Evolutionary conservation across 148 eudicot species (phyloP), one percentile per base, ranked within the genome.

Genomic region (Dysphania ambrosioides): DNA sequence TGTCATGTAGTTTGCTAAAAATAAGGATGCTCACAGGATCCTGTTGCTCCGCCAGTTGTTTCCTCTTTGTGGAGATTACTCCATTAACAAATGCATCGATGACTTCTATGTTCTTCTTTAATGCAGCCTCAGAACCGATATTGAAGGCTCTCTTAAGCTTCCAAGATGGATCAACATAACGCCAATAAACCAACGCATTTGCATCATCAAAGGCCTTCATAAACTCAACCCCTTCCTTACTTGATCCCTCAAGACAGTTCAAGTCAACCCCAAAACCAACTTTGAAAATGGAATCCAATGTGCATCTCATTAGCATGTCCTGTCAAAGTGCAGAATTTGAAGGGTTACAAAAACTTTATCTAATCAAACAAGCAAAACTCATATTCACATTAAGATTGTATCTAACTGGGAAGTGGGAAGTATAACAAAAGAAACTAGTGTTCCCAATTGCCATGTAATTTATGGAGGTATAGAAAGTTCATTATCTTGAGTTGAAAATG

Each of bases 201-300:
- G 93, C 88, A 44, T 87, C 91, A 79, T 93, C 96, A 51, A 90
- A 93, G 41, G 98, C 90, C 79, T 82, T 90, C 73, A 90, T 89
- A 55, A 89, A 90, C 31, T 70, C 53, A 21, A 53, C 57, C 19
- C 96, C 92, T 21, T 83, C 82, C 69, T 79, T 72, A 78, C 81
- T 86, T 70, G 93, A 87, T 73, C 88, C 90, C 41, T 87, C 83
- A 4, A 93, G 83, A 63, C 93, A 87, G 77, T 90, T 82, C 44
- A 93, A 81, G 12, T 90, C 98, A 26, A 89, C 92, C 75, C 98
- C 96, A 74, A 90, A 89, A 53, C 93, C 93, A 11, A 93, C 93
- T 84, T 86, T 86, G 82, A 90, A 89, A 67, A 93, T 90, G 0
- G 93, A 85, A 56, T 93, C 96, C 35, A 93, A 58, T 0, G 86